Evolutionary conservation across 2,329 filamentous ascomycete genomes (phyloP).

Genomic region (Didymella glomerata): DNA sequence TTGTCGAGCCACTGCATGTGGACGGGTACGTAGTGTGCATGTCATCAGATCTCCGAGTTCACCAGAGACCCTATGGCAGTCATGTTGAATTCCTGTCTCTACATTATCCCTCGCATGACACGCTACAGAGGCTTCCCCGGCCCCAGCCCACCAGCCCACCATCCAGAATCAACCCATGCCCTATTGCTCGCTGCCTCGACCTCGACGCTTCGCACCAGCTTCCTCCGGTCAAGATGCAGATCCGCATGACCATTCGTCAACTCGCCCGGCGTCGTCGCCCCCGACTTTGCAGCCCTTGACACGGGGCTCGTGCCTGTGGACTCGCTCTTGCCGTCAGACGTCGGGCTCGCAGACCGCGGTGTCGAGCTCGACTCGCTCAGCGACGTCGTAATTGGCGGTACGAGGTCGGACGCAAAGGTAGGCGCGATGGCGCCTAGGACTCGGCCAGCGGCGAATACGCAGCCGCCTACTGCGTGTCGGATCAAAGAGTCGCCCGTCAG

Average conservation of each 20-base stretch:
- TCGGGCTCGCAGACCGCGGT: slow-evolving; percentile 35
- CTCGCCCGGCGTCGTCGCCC: slow-evolving; percentile 32
- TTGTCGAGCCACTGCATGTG: too few species aligned
- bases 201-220: slow-evolving; percentile 41
- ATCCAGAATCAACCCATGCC: slow-evolving; percentile 46
- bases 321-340: slow-evolving; percentile 28
- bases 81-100: too few species aligned
- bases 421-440: slow-evolving; percentile 49
- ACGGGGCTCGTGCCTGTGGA: slow-evolving; percentile 18
- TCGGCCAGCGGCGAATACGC: slow-evolving; percentile 64
- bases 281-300: slow-evolving; percentile 16
- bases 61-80: too few species aligned
- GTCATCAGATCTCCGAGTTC: too few species aligned
- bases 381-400: too few species aligned
- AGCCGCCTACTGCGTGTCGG: slow-evolving; percentile 67
- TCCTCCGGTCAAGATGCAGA: slow-evolving; percentile 49
- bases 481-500: slow-evolving; percentile 68
- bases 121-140: slow-evolving; percentile 6
- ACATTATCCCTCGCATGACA: too few species aligned
- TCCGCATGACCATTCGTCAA: slow-evolving; percentile 51
- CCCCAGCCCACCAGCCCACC: slow-evolving; percentile 49
- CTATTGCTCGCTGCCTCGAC: slow-evolving; percentile 41
- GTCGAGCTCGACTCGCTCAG: slow-evolving; percentile 24
- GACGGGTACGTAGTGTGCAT: too few species aligned
- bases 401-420: slow-evolving; percentile 27